phyloP scores from a whole-genome alignment of 768 basidiomycete genomes.

The Boletus vermiculosoides region DNA sequence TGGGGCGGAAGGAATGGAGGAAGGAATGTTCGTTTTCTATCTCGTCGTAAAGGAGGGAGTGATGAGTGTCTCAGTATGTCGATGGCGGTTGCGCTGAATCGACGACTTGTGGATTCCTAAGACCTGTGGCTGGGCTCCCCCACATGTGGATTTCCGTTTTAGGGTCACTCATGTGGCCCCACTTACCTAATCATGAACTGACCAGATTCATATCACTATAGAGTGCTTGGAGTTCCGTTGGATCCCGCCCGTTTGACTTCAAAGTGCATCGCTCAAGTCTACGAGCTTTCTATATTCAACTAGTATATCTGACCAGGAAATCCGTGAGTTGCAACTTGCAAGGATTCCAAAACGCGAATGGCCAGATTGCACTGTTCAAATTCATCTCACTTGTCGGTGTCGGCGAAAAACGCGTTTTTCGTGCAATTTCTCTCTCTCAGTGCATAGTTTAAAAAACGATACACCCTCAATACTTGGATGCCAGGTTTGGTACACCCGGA shows the following conservation, averaged over 20 bases:
- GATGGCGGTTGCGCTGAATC: conserved; percentile 17
- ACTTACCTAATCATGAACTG: not conserved
- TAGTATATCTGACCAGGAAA: not conserved
- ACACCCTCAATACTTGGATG: not conserved
- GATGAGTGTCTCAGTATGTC: not conserved
- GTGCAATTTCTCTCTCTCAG: not conserved
- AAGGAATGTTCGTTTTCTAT: not conserved
- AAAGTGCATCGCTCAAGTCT: not conserved
- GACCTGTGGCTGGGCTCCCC: conserved; percentile 32
- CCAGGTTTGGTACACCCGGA: conserved; percentile 1
- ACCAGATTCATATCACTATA: no score
- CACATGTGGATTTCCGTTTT: conserved; percentile 25
- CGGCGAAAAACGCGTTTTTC: not conserved
- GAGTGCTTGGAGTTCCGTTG: not conserved
- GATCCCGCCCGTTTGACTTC: not conserved
- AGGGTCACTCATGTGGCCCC: conserved; percentile 18
- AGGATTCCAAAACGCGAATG: not conserved
- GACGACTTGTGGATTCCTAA: conserved; percentile 19
- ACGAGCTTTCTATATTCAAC: not conserved
- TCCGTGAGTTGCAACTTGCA: not conserved
- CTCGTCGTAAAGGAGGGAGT: not conserved
- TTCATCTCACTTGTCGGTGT: not conserved
- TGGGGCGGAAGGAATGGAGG: not conserved
- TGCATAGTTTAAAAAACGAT: not conserved
- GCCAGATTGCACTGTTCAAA: not conserved